Evolutionary conservation across 140 eudicot genomes (phyloP).

Genomic region (Bidens hawaiensis): DNA sequence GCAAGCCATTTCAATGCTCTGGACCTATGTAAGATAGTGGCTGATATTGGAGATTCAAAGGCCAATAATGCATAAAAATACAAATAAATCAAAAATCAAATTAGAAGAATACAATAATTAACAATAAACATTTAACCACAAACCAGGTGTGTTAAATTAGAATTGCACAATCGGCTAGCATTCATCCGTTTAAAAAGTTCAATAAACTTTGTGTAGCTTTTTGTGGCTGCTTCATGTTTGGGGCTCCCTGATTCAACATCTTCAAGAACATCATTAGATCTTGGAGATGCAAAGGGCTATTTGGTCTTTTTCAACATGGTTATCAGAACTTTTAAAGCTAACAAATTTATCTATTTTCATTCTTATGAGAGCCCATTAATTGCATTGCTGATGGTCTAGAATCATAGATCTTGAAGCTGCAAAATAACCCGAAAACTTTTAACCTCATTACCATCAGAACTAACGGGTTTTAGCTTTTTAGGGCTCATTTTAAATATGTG

Average conservation of each 20-base stretch:
- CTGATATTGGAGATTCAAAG: too few species aligned
- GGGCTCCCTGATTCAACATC: constrained; percentile 41
- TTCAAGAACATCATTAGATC: constrained; percentile 19
- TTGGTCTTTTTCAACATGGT: constrained; percentile 8
- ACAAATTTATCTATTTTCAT: constrained; percentile 33
- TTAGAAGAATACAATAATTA: not conserved
- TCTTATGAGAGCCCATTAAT: constrained; percentile 29
- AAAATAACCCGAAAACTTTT: constrained; percentile 44
- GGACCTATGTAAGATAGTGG: too few species aligned
- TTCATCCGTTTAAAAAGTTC: constrained; percentile 84
- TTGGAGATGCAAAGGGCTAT: constrained; percentile 3
- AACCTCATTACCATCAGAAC: constrained; percentile 32
- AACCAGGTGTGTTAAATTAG: constrained; percentile 86
- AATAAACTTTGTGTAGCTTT: constrained; percentile 87
- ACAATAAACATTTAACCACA: not conserved
- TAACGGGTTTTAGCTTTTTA: constrained; percentile 44
- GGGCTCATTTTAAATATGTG: constrained; percentile 44
- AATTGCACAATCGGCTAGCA: constrained; percentile 92
- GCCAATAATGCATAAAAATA: constrained; percentile 25
- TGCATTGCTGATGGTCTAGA: constrained; percentile 36
- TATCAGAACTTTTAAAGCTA: constrained; percentile 37
- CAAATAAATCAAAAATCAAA: not conserved
- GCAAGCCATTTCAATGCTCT: constrained; percentile 93
- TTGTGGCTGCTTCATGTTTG: constrained; percentile 78
- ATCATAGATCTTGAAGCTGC: constrained; percentile 43